Evolutionary conservation across 2,329 filamentous ascomycete species (phyloP), one percentile per base, ranked within the genome.

Genomic region (Trichoderma koningiopsis): DNA sequence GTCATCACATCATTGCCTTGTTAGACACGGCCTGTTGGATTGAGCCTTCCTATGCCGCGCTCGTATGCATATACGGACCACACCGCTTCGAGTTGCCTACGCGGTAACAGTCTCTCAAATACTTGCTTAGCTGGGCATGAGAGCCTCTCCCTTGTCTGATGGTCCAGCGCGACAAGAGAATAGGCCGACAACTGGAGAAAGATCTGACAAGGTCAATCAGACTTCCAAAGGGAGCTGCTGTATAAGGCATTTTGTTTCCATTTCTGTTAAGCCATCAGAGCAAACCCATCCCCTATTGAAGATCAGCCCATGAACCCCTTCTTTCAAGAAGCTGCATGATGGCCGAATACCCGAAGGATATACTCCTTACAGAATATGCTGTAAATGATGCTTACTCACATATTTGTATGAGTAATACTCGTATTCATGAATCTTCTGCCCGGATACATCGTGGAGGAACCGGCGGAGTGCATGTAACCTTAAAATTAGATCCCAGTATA

Each of bases 401-500:
- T 65, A n/a, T 19, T 43, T 19, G 19, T 65, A 27, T 27, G 22
- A 31, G 52, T 55, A 55, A 55, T 31, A 27, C 52, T 27, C 52
- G 49, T 65, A 57, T 57, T 47, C 49, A 19, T 24, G 14, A 5
- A 22, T 65, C 52, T 27, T 65, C 16, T 8, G n/a, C 57, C 7
- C 8, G 10, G 33, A 37, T 14, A 58, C 27, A 37, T 58, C 53
- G 53, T 40, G 63, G 63, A 58, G 63, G 55, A 57, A 33, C 29
- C 27, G 13, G 29, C 55, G 27, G 55, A 29, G 29, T 43, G 16
- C 40, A 43, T 43, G 40, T 55, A 64, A 64, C 61, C 47, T 64
- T 64, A 64, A 63, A 40, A 35, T 64, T 64, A 40, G 47, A 55
- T 55, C 16, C 31, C 37, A 40, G 61, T 33, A 63, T 6, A 31